These are phyloP conservation scores for Dryadomyces quercus-mongolicae DNA, from an alignment of 2,329 filamentous ascomycete species.

Conservation along the genomic window DNA sequence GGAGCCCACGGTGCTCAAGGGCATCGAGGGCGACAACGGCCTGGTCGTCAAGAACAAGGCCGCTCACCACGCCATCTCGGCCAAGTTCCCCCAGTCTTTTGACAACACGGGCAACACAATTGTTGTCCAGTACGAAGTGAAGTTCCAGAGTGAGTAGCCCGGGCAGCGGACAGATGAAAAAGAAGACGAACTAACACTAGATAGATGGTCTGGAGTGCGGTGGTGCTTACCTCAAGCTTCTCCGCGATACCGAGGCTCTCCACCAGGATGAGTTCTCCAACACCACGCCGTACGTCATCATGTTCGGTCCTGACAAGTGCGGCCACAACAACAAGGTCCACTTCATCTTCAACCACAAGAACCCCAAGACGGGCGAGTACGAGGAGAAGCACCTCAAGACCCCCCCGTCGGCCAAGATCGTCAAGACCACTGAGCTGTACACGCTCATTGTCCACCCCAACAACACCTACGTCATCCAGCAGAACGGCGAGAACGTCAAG, in stretches of 20 bases:
- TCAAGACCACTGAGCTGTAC: slow-evolving; percentile 90
- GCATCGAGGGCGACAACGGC: slow-evolving; percentile 89
- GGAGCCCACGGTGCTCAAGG: slow-evolving; percentile 82
- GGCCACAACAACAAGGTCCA: slow-evolving; percentile 96
- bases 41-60: slow-evolving; percentile 96
- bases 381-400: slow-evolving; percentile 96
- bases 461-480: slow-evolving; percentile 86
- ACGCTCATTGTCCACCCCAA: slow-evolving; percentile 93
- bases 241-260: slow-evolving; percentile 93
- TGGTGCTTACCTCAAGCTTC: slow-evolving; percentile 97
- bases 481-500: slow-evolving; percentile 82
- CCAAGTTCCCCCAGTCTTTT: slow-evolving; percentile 94
- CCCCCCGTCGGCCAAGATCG: slow-evolving; percentile 74
- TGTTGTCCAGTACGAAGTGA: slow-evolving; percentile 98
- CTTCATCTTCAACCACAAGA: slow-evolving; percentile 99
- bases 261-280: slow-evolving; percentile 98
- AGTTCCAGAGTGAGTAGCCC: slow-evolving; percentile 74
- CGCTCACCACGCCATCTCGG: slow-evolving; percentile 97
- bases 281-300: slow-evolving; percentile 94
- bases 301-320: slow-evolving; percentile 99
- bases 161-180: not conserved
- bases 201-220: slow-evolving; percentile 93
- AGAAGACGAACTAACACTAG: not conserved
- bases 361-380: slow-evolving; percentile 98
- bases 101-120: slow-evolving; percentile 96